Percentiles rank a stretch among this genome's conserved stretches.
These are phyloP conservation scores for Aspergillus bridgeri DNA, from an alignment of 495 filamentous ascomycete genomes.

Conservation along the genomic window DNA sequence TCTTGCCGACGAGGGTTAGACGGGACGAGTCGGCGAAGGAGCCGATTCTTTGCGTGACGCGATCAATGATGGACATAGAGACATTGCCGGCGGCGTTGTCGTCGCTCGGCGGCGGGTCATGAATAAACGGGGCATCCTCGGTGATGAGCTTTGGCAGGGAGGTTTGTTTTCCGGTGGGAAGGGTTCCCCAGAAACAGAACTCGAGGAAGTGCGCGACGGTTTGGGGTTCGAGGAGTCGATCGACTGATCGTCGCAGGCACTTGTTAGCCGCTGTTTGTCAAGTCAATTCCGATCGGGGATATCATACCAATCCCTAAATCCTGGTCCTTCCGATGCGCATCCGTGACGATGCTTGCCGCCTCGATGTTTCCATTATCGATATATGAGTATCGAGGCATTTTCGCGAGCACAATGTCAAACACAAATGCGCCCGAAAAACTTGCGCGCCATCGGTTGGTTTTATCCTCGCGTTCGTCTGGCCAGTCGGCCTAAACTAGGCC, in stretches of 20 bases:
- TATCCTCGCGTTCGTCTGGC: neutral
- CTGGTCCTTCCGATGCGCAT: neutral
- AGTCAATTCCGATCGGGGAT: neutral
- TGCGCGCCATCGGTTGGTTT: neutral
- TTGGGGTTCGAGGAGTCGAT: conserved; percentile 23
- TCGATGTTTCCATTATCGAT: neutral
- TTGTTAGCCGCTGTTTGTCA: no score
- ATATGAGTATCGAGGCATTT: neutral
- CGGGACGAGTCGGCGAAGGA: conserved; percentile 13
- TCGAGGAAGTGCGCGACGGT: conserved; percentile 15
- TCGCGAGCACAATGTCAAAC: neutral
- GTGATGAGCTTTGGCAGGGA: neutral
- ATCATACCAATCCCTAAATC: neutral
- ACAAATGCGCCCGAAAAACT: neutral
- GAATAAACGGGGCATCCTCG: conserved; percentile 7
- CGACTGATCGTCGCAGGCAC: no score
- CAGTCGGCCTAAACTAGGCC: neutral
- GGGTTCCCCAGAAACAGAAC: conserved; percentile 5
- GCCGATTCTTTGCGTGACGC: conserved; percentile 18
- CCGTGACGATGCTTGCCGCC: neutral
- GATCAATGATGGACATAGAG: conserved; percentile 4
- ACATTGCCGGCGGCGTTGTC: neutral
- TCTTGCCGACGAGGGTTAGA: conserved; percentile 25
- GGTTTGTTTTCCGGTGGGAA: conserved; percentile 16
- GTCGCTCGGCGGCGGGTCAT: neutral